Conservation (phyloP, 2,329 filamentous ascomycete genomes). For the Fusarium buxicola region DNA sequence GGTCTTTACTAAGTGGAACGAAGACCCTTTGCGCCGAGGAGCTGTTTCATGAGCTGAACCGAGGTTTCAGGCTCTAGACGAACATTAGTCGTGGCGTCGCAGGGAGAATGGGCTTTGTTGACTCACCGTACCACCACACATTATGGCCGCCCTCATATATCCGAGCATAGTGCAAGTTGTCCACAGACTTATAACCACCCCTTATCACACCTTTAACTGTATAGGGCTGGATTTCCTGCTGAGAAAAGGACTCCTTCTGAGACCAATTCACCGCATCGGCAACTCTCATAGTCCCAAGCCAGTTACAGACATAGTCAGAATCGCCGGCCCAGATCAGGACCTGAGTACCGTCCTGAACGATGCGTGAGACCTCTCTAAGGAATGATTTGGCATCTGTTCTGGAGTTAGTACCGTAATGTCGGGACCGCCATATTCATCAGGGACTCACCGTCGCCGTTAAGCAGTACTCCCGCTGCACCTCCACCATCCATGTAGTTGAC, state of each 20-base stretch:
- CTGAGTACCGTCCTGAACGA: not conserved
- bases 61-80: not conserved
- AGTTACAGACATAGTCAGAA: slow-evolving; percentile 1
- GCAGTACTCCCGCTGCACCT: not conserved
- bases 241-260: not conserved
- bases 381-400: slow-evolving; percentile 1
- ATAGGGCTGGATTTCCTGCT: not conserved
- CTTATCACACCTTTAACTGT: not conserved
- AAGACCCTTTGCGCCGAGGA: not conserved
- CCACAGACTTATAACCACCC: not conserved
- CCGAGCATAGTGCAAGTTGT: not conserved
- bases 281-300: not conserved
- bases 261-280: not conserved
- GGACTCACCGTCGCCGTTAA: not conserved
- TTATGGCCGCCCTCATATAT: not conserved
- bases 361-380: not conserved
- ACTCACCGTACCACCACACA: slow-evolving; percentile 5
- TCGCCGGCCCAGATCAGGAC: not conserved
- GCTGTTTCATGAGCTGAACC: not conserved
- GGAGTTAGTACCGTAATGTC: not conserved
- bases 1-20: not conserved
- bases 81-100: not conserved
- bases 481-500: not conserved
- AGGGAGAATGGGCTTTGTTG: not conserved
- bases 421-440: too few species aligned